Evolutionary conservation across 345 rosid species (phyloP).

Genomic region (Bruguiera gymnorhiza): DNA sequence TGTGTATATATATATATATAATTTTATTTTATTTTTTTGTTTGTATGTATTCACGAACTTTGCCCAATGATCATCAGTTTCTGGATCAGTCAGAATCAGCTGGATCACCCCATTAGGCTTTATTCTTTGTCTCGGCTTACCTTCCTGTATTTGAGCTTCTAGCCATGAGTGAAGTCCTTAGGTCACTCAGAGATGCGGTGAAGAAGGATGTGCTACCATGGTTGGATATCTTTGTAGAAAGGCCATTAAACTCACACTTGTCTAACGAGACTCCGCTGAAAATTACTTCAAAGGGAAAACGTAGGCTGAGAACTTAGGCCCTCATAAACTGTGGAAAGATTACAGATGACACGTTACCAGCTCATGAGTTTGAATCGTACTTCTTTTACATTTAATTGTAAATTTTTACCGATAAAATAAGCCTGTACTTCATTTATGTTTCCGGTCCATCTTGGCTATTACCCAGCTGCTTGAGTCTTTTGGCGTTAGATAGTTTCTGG

Average conservation of each 20-base stretch:
- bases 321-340: slow-evolving; percentile 44
- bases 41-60: no score
- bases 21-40: no score
- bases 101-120: slow-evolving; percentile 50
- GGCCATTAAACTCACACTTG: slow-evolving; percentile 41
- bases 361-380: no score
- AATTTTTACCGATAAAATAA: no score
- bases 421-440: no score
- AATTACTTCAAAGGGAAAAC: slow-evolving; percentile 46
- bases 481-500: no score
- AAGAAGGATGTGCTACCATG: slow-evolving; percentile 48
- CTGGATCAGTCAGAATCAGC: slow-evolving; percentile 1
- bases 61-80: no score
- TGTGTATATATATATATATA: no score
- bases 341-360: slow-evolving; percentile 18
- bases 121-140: slow-evolving; percentile 52
- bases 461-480: no score
- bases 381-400: no score
- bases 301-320: slow-evolving; percentile 43
- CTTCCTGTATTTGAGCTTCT: slow-evolving; percentile 45
- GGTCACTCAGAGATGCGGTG: slow-evolving; percentile 44
- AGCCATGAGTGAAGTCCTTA: slow-evolving; percentile 44
- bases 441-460: no score
- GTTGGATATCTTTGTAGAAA: slow-evolving; percentile 43
- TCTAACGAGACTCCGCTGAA: slow-evolving; percentile 43